Conservation (phyloP, 768 basidiomycete genomes). For the Coprinopsis marcescibilis region DNA sequence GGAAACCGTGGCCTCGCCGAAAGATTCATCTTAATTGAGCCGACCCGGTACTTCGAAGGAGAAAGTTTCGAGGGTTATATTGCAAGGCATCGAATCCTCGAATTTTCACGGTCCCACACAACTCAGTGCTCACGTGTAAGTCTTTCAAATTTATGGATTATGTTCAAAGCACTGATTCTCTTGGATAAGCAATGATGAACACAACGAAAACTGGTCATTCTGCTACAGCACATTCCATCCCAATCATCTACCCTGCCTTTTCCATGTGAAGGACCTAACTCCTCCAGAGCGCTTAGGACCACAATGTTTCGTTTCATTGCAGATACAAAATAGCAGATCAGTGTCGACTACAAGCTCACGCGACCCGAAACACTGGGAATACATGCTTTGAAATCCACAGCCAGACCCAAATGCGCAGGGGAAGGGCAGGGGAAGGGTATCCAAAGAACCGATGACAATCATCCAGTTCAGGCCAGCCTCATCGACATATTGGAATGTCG, state of each 20-base stretch:
- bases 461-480: constrained; percentile 10
- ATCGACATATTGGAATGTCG: constrained; percentile 10
- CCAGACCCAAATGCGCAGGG: not conserved
- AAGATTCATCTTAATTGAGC: no score
- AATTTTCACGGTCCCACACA: no score
- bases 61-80: no score
- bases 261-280: not conserved
- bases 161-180: no score
- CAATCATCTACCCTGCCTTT: not conserved
- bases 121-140: no score
- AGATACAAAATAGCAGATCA: constrained; percentile 8
- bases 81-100: no score
- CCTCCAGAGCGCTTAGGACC: not conserved
- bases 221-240: no score
- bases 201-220: no score
- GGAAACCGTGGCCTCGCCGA: no score
- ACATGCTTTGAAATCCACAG: not conserved
- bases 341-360: not conserved
- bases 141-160: no score
- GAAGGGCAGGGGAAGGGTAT: not conserved
- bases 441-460: not conserved
- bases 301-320: not conserved
- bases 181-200: no score
- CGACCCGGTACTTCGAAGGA: no score
- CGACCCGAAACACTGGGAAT: not conserved